Percentiles rank a stretch among this genome's conserved stretches.
Evolutionary conservation across 805 yeast genomes (phyloP).

Genomic region (Kazachstania psychrophila): DNA sequence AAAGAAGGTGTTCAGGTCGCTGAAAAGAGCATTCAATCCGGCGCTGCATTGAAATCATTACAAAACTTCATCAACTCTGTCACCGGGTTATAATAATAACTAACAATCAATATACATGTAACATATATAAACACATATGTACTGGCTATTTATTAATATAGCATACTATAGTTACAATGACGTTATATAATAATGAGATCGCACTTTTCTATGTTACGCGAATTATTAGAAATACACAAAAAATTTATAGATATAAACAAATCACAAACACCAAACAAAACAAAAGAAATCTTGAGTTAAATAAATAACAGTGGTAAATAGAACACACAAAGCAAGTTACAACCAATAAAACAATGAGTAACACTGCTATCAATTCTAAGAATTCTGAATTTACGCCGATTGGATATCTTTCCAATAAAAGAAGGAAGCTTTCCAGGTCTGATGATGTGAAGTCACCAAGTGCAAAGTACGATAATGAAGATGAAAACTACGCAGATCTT

Average conservation of each 20-base stretch:
- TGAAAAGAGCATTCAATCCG: conserved; percentile 52
- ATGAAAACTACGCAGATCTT: neutral
- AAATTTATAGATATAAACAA: neutral
- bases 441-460: conserved; percentile 2
- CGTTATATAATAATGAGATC: too few species aligned
- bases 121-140: neutral
- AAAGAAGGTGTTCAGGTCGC: conserved; percentile 71
- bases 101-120: neutral
- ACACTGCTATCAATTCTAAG: conserved; percentile 7
- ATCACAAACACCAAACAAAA: too few species aligned
- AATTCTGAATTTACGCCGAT: conserved; percentile 37
- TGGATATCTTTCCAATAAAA: conserved; percentile 25
- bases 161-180: too few species aligned
- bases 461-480: conserved; percentile 4
- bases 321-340: too few species aligned
- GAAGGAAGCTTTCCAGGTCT: conserved; percentile 5
- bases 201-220: conserved; percentile 1
- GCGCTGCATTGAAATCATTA: conserved; percentile 56
- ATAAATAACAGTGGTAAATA: neutral
- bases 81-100: neutral
- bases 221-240: neutral
- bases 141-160: too few species aligned
- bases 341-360: conserved; percentile 2
- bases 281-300: too few species aligned
- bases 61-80: conserved; percentile 35